Evolutionary conservation across 805 yeast genomes (phyloP), one percentile per base, ranked within the genome.

Genomic region (Sugiyamaella floridensis): DNA sequence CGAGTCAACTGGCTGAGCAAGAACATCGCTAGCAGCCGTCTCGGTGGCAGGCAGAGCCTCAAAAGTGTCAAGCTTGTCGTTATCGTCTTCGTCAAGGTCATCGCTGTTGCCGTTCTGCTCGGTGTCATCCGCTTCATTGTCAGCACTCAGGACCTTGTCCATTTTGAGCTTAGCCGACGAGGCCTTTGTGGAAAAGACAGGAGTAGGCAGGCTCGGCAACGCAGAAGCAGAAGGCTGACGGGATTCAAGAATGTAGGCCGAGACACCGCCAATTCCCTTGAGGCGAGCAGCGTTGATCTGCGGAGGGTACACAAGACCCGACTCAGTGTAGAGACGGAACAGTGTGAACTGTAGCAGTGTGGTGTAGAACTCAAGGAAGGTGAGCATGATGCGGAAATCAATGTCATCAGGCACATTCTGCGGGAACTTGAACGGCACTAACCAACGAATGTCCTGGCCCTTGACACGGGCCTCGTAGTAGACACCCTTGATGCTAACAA

Each of bases 361-460:
- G 16, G 96, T 84, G 73, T 93, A 93, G 71, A 93, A 90, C 72
- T 93, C 99, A 66, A 93, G 78, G 72, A 93, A 93, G 1, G 98
- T 92, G 65, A 89, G 76, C 99, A 93, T 93, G 74, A 93, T 89
- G 71, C 93, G 80, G 76, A 93, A 92, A 72, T 93, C 99, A 55
- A 93, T 83, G 69, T 93, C 98, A 45, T 85, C 72, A 46, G 99
- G 98, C 60, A 93, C 85, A 69, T 86, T 86, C 69, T 92, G 95
- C 16, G 99, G 97, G 75, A 90, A 93, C 71, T 89, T 93, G 79
- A 85, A 93, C 20, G 99, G 99, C 46, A 89, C 95, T 55, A 93
- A 80, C 99, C 99, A 93, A 71, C 92, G 80, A 45, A 93, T 78
- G 60, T 88, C 96, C 70, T 89, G 96, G 60, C 99, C 99, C 68